Conservation (phyloP, 179 eudicot genomes). For the Monotropa hypopitys region DNA sequence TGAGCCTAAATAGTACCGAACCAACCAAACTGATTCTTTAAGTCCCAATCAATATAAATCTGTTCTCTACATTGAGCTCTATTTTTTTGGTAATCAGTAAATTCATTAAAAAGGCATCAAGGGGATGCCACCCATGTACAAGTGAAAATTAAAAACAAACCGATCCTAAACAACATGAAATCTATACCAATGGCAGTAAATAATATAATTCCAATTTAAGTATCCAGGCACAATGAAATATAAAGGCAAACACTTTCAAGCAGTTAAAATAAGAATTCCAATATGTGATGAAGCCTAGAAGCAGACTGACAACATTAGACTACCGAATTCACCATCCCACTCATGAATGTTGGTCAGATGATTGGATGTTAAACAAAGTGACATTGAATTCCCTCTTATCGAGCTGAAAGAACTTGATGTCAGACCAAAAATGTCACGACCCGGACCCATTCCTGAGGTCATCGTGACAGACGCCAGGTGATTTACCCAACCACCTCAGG, state of each 20-base stretch:
- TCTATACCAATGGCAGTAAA: too few relatives aligned
- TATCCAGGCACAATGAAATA: not conserved
- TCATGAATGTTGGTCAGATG: not conserved
- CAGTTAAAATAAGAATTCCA: not conserved
- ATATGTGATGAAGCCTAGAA: not conserved
- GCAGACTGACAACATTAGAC: not conserved
- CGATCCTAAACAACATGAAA: too few relatives aligned
- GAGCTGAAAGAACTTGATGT: not conserved
- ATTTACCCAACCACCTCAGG: too few relatives aligned
- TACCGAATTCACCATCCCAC: not conserved
- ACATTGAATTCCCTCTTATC: not conserved
- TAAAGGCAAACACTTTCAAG: not conserved
- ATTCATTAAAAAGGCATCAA: too few relatives aligned
- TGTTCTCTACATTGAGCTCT: too few relatives aligned
- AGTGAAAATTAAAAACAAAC: too few relatives aligned
- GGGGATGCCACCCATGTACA: too few relatives aligned
- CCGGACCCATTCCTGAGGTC: too few relatives aligned
- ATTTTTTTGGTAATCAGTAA: too few relatives aligned
- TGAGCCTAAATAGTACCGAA: not conserved
- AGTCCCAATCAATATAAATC: not conserved
- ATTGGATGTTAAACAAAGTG: not conserved
- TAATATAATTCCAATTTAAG: not conserved
- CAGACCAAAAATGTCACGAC: not conserved
- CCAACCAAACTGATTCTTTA: too few relatives aligned
- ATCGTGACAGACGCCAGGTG: too few relatives aligned